phyloP scores from a whole-genome alignment of 2,329 filamentous ascomycete genomes.

The Ceratocystiopsis minuta region DNA sequence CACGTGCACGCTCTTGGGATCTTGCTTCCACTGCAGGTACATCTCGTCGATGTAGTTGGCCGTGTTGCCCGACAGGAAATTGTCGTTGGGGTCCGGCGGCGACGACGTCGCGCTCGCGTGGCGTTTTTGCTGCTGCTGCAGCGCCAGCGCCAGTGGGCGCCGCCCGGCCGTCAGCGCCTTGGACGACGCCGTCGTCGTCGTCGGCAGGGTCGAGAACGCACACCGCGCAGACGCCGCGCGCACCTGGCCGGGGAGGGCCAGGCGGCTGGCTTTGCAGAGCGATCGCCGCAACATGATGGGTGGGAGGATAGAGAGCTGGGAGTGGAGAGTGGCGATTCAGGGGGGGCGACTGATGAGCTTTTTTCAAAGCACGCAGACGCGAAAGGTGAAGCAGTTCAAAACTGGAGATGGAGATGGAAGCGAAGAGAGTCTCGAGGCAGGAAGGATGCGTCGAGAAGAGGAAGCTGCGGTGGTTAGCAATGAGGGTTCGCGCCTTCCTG shows the following conservation, averaged over 20 bases:
- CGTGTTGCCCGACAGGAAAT: conserved; percentile 88
- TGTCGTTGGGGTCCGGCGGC: conserved; percentile 69
- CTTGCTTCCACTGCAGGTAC: conserved; percentile 94
- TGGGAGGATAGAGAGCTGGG: not conserved
- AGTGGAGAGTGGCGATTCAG: not conserved
- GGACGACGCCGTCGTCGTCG: not conserved
- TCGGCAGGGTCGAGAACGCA: conserved; percentile 1
- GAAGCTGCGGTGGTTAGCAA: not conserved
- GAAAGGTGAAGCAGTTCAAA: too few species aligned
- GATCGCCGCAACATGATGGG: conserved; percentile 8
- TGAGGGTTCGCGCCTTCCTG: too few species aligned
- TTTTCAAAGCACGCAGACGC: too few species aligned
- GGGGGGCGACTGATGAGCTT: too few species aligned
- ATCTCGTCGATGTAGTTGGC: conserved; percentile 99
- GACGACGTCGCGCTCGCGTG: conserved; percentile 37
- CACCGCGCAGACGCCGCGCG: conserved; percentile 4
- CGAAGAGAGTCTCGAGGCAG: too few species aligned
- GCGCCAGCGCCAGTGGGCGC: conserved; percentile 30
- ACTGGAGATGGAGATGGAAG: too few species aligned
- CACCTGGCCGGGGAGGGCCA: conserved; percentile 2
- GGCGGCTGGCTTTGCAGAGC: conserved; percentile 7
- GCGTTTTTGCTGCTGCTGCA: conserved; percentile 20
- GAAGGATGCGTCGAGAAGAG: not conserved
- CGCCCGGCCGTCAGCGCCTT: conserved; percentile 23
- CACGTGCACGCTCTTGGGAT: conserved; percentile 83